Conservation (phyloP, 2,329 filamentous ascomycete genomes). For the Aspergillus sp. region DNA sequence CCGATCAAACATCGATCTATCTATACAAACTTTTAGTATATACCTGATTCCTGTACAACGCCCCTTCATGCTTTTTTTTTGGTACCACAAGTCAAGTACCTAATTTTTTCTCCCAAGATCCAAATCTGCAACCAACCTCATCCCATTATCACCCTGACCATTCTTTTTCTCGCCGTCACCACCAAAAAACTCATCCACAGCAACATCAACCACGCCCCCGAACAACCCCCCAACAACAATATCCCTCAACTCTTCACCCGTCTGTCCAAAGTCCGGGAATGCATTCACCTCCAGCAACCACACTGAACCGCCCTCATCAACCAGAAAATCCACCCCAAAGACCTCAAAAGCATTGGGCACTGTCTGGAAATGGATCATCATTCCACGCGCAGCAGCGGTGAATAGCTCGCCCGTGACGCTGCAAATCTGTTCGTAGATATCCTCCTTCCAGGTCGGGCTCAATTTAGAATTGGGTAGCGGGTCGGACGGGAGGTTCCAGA, state of each 20-base stretch:
- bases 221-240: constrained; percentile 74
- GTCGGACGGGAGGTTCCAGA: constrained; percentile 64
- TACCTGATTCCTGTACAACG: not conserved
- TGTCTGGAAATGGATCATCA: constrained; percentile 90
- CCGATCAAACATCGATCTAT: not conserved
- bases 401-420: constrained; percentile 73
- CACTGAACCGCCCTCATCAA: constrained; percentile 62
- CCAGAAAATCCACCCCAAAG: constrained; percentile 87
- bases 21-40: constrained; percentile 3
- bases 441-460: constrained; percentile 50
- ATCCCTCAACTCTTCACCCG: constrained; percentile 69
- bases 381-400: constrained; percentile 77
- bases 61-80: constrained; percentile 23
- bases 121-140: constrained; percentile 43
- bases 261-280: constrained; percentile 94
- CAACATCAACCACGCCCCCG: constrained; percentile 67
- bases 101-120: constrained; percentile 36
- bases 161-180: constrained; percentile 17
- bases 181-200: constrained; percentile 69
- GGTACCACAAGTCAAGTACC: not conserved
- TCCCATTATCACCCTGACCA: constrained; percentile 7
- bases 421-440: constrained; percentile 74
- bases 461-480: constrained; percentile 28
- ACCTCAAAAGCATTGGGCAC: constrained; percentile 86
- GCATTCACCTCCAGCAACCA: constrained; percentile 93